These are phyloP conservation scores for Malassezia vespertilionis DNA, from an alignment of 1,284 basidiomycete species.

Conservation along the genomic window DNA sequence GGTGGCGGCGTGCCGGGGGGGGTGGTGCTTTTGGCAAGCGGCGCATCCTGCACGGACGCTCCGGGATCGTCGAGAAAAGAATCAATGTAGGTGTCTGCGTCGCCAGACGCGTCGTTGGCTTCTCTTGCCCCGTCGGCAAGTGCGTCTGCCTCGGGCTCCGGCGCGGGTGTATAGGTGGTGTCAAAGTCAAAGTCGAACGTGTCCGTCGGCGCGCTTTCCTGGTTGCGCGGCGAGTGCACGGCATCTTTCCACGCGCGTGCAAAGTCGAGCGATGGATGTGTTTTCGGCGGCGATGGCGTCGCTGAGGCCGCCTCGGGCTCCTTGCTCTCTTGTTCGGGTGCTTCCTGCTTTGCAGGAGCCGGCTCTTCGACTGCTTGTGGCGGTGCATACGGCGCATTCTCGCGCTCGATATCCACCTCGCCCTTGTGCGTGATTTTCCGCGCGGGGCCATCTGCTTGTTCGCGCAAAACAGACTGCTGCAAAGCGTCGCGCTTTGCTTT, in stretches of 20 bases:
- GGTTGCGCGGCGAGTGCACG: neutral
- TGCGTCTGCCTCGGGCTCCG: neutral
- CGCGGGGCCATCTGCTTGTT: conserved; percentile 28
- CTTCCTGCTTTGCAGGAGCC: conserved; percentile 15
- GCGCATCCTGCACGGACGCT: neutral
- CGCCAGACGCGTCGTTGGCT: neutral
- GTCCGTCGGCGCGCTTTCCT: neutral
- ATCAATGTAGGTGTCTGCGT: conserved; percentile 35
- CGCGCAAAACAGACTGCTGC: conserved; percentile 29
- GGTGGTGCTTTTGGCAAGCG: conserved; percentile 6
- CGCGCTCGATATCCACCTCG: conserved; percentile 44
- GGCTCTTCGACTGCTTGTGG: no score
- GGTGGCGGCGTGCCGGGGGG: conserved; percentile 20
- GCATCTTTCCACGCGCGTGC: conserved; percentile 3
- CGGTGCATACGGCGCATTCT: conserved; percentile 10
- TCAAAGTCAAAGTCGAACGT: conserved; percentile 3
- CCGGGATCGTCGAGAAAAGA: conserved; percentile 21
- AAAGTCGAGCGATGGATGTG: neutral
- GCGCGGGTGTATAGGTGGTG: neutral
- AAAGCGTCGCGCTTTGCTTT: conserved; percentile 35
- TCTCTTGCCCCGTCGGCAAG: neutral
- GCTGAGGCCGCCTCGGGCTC: conserved; percentile 7
- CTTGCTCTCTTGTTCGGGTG: neutral
- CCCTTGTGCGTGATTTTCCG: conserved; percentile 48
- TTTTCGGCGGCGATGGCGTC: conserved; percentile 14